Evolutionary conservation across 2,329 filamentous ascomycete species (phyloP).

Genomic region (Monilinia vaccinii-corymbosi): DNA sequence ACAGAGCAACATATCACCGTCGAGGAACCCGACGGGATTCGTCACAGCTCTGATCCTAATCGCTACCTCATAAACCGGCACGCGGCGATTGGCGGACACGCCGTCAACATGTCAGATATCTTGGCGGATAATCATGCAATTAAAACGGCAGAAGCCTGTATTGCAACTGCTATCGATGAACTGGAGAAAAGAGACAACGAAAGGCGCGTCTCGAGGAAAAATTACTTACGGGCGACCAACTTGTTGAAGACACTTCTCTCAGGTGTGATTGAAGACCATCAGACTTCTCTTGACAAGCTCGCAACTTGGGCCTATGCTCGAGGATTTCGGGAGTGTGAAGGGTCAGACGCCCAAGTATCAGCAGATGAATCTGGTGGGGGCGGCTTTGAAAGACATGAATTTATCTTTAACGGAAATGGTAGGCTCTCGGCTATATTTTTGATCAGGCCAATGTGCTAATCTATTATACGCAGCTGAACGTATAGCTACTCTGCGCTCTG

Average conservation of each 20-base stretch:
- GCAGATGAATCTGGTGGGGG: neutral
- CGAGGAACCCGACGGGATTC: neutral
- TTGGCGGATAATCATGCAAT: neutral
- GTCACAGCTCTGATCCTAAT: neutral
- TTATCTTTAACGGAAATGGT: neutral
- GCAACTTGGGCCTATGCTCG: neutral
- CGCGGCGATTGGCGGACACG: neutral
- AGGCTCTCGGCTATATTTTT: neutral
- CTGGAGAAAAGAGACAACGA: neutral
- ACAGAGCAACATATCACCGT: neutral
- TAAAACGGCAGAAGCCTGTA: neutral
- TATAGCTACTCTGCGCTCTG: neutral
- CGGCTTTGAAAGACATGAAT: neutral
- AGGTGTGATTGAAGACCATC: neutral
- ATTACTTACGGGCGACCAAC: neutral
- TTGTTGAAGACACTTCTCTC: neutral
- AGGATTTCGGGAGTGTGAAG: neutral
- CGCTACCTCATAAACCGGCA: neutral
- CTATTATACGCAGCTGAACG: neutral
- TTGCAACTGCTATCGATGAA: neutral
- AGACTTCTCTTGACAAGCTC: neutral
- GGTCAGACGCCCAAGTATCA: neutral
- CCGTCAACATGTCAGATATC: neutral
- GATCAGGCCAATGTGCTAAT: neutral
- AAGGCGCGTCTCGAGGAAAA: neutral